Evolutionary conservation across 768 basidiomycete species (phyloP), one percentile per base, ranked within the genome.

Genomic region (Phanerodontia chrysosporium): DNA sequence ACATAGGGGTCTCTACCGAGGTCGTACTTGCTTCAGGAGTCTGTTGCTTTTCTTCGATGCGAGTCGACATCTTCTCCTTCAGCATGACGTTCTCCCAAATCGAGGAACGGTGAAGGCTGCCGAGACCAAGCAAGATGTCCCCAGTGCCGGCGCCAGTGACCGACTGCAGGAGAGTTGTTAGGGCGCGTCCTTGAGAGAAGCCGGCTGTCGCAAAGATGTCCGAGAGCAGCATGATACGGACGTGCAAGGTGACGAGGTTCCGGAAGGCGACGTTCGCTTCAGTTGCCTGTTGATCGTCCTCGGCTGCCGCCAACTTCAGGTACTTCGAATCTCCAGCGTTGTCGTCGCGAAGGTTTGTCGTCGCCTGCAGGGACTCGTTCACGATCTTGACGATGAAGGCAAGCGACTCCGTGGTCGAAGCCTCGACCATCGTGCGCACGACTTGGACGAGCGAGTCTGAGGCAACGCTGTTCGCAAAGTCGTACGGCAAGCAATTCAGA

Each of bases 391-490:
- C 77, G 55, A 96, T 78, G 62, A 89, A 83, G 25, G 77, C 73
- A 28, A 95, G 78, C 1, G 92, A 89, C 63, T 89, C 87, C 57
- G 77, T 82, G 0, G 90, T 85, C n/a, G 89, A 83, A 30, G 88
- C 87, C 67, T 98, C 95, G 12, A 87, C 86, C 81, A 98, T 86
- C 10, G 91, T 89, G 12, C 92, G 84, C 73, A 96, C 84, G 51
- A 95, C 89, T 69, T 92, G 89, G 14, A 94, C 87, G 67, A 97
- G 81, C 0, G 93, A 89, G 68, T 92, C 90, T 25, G 93, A 92
- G 1, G 90, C 85, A 29, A 89, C 84, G 56, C 90, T 90, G 64
- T 86, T 87, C 18, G 89, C 87, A 68, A 91, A 95, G 69, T 95
- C 90, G 60, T 90, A 91, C 0, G 97, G 95, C 28, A 95, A 77